Evolutionary conservation across 2,329 filamentous ascomycete genomes (phyloP), one percentile per base, ranked within the genome.

Genomic region (Fusarium piperis): DNA sequence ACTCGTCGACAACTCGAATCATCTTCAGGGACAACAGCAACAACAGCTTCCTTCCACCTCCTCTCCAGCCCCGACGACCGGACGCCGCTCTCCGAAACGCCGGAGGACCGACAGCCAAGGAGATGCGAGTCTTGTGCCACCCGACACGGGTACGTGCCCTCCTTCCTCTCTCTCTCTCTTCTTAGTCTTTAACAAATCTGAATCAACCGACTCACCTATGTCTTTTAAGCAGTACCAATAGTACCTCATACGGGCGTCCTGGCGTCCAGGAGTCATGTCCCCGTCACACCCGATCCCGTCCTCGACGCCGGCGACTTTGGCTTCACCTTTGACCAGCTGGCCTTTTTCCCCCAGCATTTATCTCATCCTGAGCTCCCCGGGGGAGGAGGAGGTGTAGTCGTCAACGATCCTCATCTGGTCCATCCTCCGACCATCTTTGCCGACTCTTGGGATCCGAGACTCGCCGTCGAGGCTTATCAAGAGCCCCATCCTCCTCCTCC

Each of bases 71-170:
- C 61, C 69, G 36, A 69, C 69, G 36, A 69, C 61, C 62, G 73
- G 71, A 56, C 73, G 71, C 70, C 78, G 80, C 64, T 82, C 81
- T 52, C 81, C 81, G 53, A 83, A 83, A 73, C 77, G 81, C 64
- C 77, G 79, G 64, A 78, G 81, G 63, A 82, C 80, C 39, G 76
- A 76, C 52, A 79, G 75, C 60, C 59, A 73, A 41, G 64, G 59
- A 39, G 78, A 81, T 70, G 70, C 75, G 70, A 76, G 70, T 66
- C 71, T 79, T 74, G 77, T 79, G 61, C 75, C 78, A 76, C 78
- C 77, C 76, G 78, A 82, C 64, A 48, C 78, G 72, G 77, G 81
- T 83, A 80, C 62, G 81, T 79, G 75, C 69, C 65, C 58, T 41
- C 52, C 60, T 59, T 59, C 46, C 23, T 51, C 41, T 51, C 61